phyloP scores from a whole-genome alignment of 768 basidiomycete genomes.

The Tulasnella sp. region DNA sequence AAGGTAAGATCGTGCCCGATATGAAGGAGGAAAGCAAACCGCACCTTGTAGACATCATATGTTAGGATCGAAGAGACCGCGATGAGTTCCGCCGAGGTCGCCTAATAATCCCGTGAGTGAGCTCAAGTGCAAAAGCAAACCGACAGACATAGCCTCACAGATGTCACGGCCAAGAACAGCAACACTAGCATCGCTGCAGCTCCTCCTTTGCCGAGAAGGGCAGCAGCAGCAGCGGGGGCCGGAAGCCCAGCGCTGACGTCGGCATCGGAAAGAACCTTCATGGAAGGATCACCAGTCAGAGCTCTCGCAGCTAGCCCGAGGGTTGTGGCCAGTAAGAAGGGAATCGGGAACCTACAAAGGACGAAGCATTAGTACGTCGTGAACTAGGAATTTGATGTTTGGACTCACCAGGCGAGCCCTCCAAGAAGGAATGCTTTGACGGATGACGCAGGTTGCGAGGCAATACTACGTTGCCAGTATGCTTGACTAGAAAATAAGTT shows the following conservation, averaged over 20 bases:
- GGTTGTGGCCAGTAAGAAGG: conserved; percentile 54
- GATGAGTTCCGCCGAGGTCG: conserved; percentile 73
- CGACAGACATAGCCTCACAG: background rate
- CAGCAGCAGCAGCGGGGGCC: conserved; percentile 70
- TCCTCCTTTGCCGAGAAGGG: conserved; percentile 68
- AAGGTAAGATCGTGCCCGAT: background rate
- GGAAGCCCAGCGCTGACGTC: conserved; percentile 87
- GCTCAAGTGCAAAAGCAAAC: conserved; percentile 15
- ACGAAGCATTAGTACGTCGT: background rate
- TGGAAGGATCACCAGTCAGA: conserved; percentile 41
- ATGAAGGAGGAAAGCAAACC: conserved; percentile 4
- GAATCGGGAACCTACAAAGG: background rate
- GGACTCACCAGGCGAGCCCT: conserved; percentile 87
- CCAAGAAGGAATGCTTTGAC: conserved; percentile 88
- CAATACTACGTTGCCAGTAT: conserved; percentile 90
- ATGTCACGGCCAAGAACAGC: conserved; percentile 78
- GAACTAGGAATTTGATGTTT: conserved; percentile 30
- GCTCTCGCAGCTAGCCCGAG: conserved; percentile 84
- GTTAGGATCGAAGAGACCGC: conserved; percentile 77
- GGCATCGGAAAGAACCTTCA: conserved; percentile 35
- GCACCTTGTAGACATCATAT: conserved; percentile 73
- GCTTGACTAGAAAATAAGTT: conserved; percentile 37
- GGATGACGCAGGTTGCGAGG: conserved; percentile 67
- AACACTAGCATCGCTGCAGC: conserved; percentile 69
- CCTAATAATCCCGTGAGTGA: conserved; percentile 40